Base-by-base conservation (phyloP, 2,329 filamentous ascomycete species). In the Fusarium siculi region DNA sequence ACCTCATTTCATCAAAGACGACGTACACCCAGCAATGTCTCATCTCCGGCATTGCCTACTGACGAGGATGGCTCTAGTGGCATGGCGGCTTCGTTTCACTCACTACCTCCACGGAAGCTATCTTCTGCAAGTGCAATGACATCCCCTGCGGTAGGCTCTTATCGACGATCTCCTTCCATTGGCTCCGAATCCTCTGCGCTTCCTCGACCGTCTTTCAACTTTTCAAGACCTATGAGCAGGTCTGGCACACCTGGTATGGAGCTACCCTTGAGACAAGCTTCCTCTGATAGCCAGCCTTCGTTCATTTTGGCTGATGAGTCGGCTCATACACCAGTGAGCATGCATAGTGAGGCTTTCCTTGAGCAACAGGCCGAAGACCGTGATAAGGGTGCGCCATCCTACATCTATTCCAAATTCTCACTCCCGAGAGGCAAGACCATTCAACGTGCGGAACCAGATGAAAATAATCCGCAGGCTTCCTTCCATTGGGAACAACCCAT, bases 141-240 rank as follows among this genome's bases (percentile, higher is more conserved):
- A 85, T 92, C 93, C 30, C 91, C 92, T 4, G 87, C 86, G 57
- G 82, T 88, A 65, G 86, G 88, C 21, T 86, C 90, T 34, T 89
- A 92, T 76, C 89, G 91, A 66, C 89, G 95, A 77, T 97, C 95
- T 2, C 94, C 95, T 4, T 98, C 96, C 0, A 88, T 94, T 42
- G 91, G 91, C 69, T 98, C 96, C 3, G 94, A 97, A 70, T 89
- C 90, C 56, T 97, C 95, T 4, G 87, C 88, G 15, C 79, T 95
- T 40, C 90, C 92, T 18, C 89, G 92, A 21, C 93, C 94, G 2
- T 90, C 93, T 0, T 96, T 97, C 83, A 98, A 99, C 82, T 98
- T 98, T 81, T 98, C 96, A 2, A 89, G 96, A 47, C 96, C 96
- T 1, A 84, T 97, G 68, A 98, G 96, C 81, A 88, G 92, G 79